A percentile compares a stretch with the other conserved stretches of the same genome.
These are phyloP conservation scores for Microbotryomycetes sp. DNA, from an alignment of 1,284 basidiomycete genomes.

Conservation along the genomic window DNA sequence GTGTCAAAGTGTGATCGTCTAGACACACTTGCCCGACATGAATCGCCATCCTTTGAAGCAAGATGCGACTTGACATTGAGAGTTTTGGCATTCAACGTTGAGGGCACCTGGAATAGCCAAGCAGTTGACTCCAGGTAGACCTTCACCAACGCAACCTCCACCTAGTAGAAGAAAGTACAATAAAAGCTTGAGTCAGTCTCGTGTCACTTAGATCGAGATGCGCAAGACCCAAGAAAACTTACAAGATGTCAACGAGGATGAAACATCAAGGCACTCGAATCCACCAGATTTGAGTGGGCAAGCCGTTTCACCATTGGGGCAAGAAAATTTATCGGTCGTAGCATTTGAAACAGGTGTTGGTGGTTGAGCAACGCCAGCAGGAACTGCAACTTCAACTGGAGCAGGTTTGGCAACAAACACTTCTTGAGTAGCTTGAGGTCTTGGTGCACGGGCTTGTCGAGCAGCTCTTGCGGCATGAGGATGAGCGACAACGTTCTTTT, in stretches of 20 bases:
- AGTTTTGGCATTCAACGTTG: constrained; percentile 14
- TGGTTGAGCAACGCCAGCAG: neutral
- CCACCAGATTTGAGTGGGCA: constrained; percentile 10
- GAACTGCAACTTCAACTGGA: neutral
- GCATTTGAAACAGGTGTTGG: neutral
- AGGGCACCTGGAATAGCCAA: constrained; percentile 25
- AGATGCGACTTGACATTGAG: constrained; percentile 12
- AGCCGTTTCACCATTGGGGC: constrained; percentile 7
- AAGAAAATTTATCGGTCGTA: neutral
- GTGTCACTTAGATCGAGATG: neutral
- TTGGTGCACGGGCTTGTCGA: constrained; percentile 7
- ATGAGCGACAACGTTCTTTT: constrained; percentile 2
- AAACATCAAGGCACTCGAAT: constrained; percentile 26
- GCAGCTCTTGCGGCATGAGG: constrained; percentile 8
- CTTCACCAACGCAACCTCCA: constrained; percentile 18
- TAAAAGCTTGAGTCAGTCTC: neutral
- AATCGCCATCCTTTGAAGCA: constrained; percentile 1
- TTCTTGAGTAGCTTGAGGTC: constrained; percentile 8
- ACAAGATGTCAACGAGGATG: constrained; percentile 5
- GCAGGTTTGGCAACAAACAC: neutral
- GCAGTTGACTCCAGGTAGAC: constrained; percentile 18
- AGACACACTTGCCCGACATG: constrained; percentile 3
- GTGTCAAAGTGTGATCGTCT: too few species aligned
- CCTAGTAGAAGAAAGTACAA: constrained; percentile 2
- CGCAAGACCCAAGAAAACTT: neutral